phyloP scores from a whole-genome alignment of 1,139 yeast species.

The Pichia sp. region DNA sequence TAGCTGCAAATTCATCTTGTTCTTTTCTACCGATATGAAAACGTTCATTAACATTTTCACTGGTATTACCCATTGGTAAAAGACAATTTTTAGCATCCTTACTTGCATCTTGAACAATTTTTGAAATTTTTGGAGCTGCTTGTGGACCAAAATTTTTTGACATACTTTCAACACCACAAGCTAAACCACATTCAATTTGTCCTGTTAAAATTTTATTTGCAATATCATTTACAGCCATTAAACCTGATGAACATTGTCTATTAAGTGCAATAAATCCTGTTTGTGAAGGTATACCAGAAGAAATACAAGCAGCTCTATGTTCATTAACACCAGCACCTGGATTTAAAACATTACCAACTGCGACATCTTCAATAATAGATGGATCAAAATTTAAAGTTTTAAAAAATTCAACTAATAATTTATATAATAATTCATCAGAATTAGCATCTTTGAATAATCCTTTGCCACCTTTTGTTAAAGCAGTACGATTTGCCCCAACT shows the following conservation, averaged over 20 bases:
- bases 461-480: slow-evolving; percentile 72
- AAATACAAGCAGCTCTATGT: slow-evolving; percentile 78
- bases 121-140: slow-evolving; percentile 59
- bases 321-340: slow-evolving; percentile 90
- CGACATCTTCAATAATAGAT: slow-evolving; percentile 73
- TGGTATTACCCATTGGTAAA: slow-evolving; percentile 90
- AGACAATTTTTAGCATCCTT: slow-evolving; percentile 56
- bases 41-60: slow-evolving; percentile 66
- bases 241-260: slow-evolving; percentile 93
- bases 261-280: slow-evolving; percentile 78
- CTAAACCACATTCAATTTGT: slow-evolving; percentile 86
- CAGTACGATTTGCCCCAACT: slow-evolving; percentile 84
- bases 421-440: slow-evolving; percentile 50
- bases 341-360: slow-evolving; percentile 83
- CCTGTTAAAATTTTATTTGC: slow-evolving; percentile 85
- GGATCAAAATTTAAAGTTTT: slow-evolving; percentile 84
- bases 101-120: slow-evolving; percentile 35
- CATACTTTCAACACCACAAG: slow-evolving; percentile 93
- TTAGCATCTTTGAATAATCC: slow-evolving; percentile 50
- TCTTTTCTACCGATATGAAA: slow-evolving; percentile 58
- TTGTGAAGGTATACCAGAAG: slow-evolving; percentile 65
- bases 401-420: slow-evolving; percentile 91
- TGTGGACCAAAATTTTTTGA: slow-evolving; percentile 74
- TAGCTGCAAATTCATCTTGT: slow-evolving; percentile 86
- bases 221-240: slow-evolving; percentile 82